A percentile compares a stretch with the other conserved stretches of the same genome.
Evolutionary conservation across 106 monocot species (phyloP).

Genomic region (Dioscorea dumetorum): DNA sequence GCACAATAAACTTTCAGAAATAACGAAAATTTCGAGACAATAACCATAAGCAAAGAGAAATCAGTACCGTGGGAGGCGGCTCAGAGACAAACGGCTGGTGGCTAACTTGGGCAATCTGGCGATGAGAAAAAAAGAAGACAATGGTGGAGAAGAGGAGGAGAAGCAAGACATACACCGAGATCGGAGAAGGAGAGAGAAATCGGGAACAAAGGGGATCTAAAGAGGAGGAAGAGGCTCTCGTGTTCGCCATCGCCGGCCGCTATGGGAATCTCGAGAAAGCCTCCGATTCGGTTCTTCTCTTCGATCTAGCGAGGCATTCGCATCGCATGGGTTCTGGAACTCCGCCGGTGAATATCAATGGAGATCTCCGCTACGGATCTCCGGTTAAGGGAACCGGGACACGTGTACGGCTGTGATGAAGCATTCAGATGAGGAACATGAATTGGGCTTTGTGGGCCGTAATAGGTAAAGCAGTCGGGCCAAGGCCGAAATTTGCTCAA

Average conservation of each 20-base stretch:
- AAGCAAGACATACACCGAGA: constrained; percentile 27
- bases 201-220: neutral
- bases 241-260: neutral
- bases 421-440: no score
- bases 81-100: constrained; percentile 4
- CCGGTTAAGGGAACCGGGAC: neutral
- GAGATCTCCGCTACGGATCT: neutral
- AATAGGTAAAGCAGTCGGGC: no score
- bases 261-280: no score
- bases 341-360: neutral
- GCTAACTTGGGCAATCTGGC: constrained; percentile 36
- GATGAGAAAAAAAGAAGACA: constrained; percentile 42
- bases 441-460: no score
- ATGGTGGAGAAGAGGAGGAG: constrained; percentile 33
- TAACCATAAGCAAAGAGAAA: neutral
- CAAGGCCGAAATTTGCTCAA: no score
- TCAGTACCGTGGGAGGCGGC: neutral
- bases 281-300: neutral
- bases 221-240: constrained; percentile 4
- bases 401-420: neutral
- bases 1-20: neutral
- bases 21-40: neutral
- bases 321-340: neutral
- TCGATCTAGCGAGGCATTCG: neutral
- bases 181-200: constrained; percentile 8